Percentiles rank a stretch among this genome's conserved stretches.
Conservation (phyloP, 805 yeast genomes). For the Saccharomycopsis oosterbeekiorum region DNA sequence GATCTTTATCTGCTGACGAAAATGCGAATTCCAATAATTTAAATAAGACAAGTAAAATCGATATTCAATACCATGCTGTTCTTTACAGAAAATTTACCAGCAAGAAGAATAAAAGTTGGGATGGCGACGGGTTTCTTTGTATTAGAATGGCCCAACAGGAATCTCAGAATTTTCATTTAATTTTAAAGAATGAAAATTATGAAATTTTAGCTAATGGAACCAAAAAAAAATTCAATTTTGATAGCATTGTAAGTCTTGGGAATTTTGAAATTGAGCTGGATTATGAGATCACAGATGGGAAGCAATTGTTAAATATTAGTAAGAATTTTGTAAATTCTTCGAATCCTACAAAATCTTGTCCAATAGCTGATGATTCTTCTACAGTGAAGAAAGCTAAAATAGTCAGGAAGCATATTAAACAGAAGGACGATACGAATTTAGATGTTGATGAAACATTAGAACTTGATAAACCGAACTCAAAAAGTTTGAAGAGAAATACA, state of each 20-base stretch:
- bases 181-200: neutral
- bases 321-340: conserved; percentile 2
- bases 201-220: conserved; percentile 1
- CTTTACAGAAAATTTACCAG: conserved; percentile 63
- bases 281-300: conserved; percentile 28
- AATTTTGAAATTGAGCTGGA: conserved; percentile 55
- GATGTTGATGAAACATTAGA: neutral
- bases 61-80: conserved; percentile 25
- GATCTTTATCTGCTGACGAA: neutral
- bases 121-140: conserved; percentile 63
- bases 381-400: neutral
- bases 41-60: neutral
- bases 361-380: neutral
- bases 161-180: neutral
- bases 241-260: conserved; percentile 36
- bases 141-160: conserved; percentile 27
- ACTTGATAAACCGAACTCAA: neutral
- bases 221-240: conserved; percentile 1
- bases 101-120: conserved; percentile 90
- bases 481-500: neutral
- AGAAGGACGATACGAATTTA: no score
- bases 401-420: no score
- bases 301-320: conserved; percentile 7
- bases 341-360: neutral
- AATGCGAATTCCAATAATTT: neutral